These are phyloP conservation scores for Candida sonorensis DNA, from an alignment of 805 yeast species.

Conservation along the genomic window DNA sequence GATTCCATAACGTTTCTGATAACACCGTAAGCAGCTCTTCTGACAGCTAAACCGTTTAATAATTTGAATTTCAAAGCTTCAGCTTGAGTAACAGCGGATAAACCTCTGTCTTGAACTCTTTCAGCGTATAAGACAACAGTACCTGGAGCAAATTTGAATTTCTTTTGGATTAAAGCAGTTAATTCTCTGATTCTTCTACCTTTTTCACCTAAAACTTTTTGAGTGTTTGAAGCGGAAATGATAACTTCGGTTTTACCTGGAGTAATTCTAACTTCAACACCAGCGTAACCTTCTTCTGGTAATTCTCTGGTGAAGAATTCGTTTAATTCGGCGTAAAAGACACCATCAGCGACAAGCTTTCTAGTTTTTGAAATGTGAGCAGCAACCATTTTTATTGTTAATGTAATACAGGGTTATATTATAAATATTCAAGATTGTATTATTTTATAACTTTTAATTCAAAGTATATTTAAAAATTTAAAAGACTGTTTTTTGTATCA, in stretches of 20 bases:
- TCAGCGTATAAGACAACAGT: constrained; percentile 94
- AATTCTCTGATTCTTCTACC: constrained; percentile 99
- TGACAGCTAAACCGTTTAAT: constrained; percentile 97
- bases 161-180: constrained; percentile 95
- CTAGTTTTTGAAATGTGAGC: constrained; percentile 87
- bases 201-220: constrained; percentile 97
- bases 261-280: constrained; percentile 98
- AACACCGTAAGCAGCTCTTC: constrained; percentile 99
- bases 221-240: constrained; percentile 98
- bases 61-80: constrained; percentile 98
- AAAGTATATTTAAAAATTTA: no score
- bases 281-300: constrained; percentile 99
- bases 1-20: constrained; percentile 99
- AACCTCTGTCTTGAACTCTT: constrained; percentile 99
- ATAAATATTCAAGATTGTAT: no score
- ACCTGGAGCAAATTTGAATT: constrained; percentile 95
- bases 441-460: no score
- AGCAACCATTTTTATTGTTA: constrained; percentile 22
- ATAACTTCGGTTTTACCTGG: constrained; percentile 97
- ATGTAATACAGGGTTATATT: background rate
- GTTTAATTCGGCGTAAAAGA: constrained; percentile 99
- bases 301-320: constrained; percentile 99
- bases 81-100: constrained; percentile 99
- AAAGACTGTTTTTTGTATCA: no score
- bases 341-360: constrained; percentile 99